A percentile compares a stretch with the other conserved stretches of the same genome.
Conservation (phyloP, 169 alveolate species). For the Plasmodium fragile region DNA sequence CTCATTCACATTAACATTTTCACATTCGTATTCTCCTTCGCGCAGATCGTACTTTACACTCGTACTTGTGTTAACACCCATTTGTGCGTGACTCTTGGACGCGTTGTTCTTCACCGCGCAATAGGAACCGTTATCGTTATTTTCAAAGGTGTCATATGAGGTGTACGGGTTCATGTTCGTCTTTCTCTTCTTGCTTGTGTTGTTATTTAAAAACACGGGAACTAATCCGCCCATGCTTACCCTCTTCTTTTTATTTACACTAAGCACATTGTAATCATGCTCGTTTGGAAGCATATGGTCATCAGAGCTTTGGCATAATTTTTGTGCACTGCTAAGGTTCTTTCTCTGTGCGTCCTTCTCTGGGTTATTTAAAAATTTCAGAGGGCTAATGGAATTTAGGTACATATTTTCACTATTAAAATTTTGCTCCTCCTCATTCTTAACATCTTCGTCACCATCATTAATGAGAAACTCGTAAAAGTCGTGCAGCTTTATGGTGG, state of each 20-base stretch:
- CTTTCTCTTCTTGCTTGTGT: conserved; percentile 39
- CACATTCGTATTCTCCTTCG: neutral
- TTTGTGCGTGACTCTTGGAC: neutral
- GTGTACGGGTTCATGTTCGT: conserved; percentile 18
- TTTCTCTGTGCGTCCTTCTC: neutral
- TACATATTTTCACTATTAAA: conserved; percentile 31
- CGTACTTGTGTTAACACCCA: neutral
- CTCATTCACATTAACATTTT: neutral
- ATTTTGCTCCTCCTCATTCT: conserved; percentile 11
- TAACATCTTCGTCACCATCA: neutral
- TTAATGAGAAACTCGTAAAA: conserved; percentile 62
- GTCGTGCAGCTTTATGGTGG: conserved; percentile 44
- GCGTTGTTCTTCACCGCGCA: neutral
- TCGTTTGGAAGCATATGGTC: neutral
- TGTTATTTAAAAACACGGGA: conserved; percentile 68
- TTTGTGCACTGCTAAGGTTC: neutral
- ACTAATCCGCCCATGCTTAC: conserved; percentile 71
- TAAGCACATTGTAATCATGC: neutral
- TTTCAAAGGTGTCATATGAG: neutral
- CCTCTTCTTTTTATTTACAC: conserved; percentile 61
- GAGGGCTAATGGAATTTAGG: conserved; percentile 47
- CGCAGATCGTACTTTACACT: neutral
- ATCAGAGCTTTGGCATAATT: neutral
- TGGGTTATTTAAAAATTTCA: conserved; percentile 20
- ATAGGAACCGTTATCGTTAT: neutral